Evolutionary conservation across 148 eudicot species (phyloP), one percentile per base, ranked within the genome.

Genomic region (Pharnaceum exiguum): DNA sequence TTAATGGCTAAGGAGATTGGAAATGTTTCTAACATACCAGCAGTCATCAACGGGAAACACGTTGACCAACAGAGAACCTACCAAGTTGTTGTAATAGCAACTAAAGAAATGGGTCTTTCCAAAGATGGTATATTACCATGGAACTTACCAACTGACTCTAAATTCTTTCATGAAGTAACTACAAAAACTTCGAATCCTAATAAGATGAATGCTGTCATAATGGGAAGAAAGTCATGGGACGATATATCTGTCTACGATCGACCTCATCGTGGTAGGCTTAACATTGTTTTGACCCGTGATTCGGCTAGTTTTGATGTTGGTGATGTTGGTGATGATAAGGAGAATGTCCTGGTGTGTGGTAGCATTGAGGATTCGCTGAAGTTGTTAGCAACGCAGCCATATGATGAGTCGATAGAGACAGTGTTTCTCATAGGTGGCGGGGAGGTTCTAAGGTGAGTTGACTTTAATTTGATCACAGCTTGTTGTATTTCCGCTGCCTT

Each of bases 211-310:
- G 97, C 93, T 7, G 91, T 87, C 24, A 68, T 90, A 33, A 90
- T 90, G 97, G 97, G 95, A 22, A 82, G 97, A 51, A 84, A 77
- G 68, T 87, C 97, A 51, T 90, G 97, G 97, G 97, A 90, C 59
- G 79, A 93, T 50, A 77, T 90, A 52, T 93, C 95, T 13, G 44
- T 31, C 5, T 64, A 77, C 75, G 65, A 68, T 71, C 82, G 84
- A n/a, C 93, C 93, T 57, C 67, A 87, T 42, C 77, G 87, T 60
- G 87, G 93, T 40, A 85, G 95, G 51, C 80, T 90, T 32, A 87
- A 90, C 74, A 80, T 87, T 35, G 81, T 90, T 50, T 70, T 90
- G 25, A 84, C 93, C 51, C 93, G 82, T 55, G n/a, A n/a, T n/a
- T n/a, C n/a, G n/a, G n/a, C n/a, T n/a, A n/a, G n/a, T n/a, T n/a